Percentiles rank a stretch among this genome's conserved stretches.
Evolutionary conservation across 371 early-diverging fungal genomes (phyloP).

Genomic region (Fennellomyces sp.): DNA sequence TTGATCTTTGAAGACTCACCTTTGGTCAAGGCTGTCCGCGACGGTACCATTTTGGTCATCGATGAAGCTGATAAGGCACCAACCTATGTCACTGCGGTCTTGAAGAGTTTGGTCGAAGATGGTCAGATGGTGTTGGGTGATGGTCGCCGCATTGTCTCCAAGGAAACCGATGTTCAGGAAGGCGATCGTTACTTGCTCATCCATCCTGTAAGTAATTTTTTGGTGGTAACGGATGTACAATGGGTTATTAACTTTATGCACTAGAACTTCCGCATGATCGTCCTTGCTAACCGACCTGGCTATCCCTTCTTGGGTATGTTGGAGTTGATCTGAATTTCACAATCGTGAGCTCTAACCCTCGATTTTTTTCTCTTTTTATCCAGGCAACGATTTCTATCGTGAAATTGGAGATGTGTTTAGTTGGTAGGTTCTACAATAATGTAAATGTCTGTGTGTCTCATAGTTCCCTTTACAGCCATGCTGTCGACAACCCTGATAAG

Average conservation of each 20-base stretch:
- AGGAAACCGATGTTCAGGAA: constrained; percentile 45
- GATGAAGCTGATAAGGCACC: constrained; percentile 92
- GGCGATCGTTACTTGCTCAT: constrained; percentile 56
- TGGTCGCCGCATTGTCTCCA: constrained; percentile 76
- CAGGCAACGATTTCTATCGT: constrained; percentile 86
- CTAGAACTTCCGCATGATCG: constrained; percentile 79
- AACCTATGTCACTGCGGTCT: constrained; percentile 79
- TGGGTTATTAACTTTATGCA: background rate
- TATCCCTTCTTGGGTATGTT: constrained; percentile 38
- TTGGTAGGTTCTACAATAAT: constrained; percentile 32
- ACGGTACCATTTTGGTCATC: constrained; percentile 78
- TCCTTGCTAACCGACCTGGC: constrained; percentile 86
- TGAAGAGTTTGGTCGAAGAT: constrained; percentile 81
- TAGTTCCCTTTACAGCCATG: constrained; percentile 48
- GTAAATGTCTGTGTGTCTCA: background rate
- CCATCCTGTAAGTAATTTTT: constrained; percentile 43
- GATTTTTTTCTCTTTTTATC: constrained; percentile 65
- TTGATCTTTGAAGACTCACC: constrained; percentile 81
- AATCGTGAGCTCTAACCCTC: background rate
- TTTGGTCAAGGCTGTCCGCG: constrained; percentile 67
- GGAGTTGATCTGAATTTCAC: background rate
- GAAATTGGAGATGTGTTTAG: constrained; percentile 84
- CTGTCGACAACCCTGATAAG: constrained; percentile 83
- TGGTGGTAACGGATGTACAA: background rate
- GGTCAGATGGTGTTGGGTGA: constrained; percentile 88